These are phyloP conservation scores for Colletotrichum gigasporum DNA, from an alignment of 2,329 filamentous ascomycete genomes.

Conservation along the genomic window DNA sequence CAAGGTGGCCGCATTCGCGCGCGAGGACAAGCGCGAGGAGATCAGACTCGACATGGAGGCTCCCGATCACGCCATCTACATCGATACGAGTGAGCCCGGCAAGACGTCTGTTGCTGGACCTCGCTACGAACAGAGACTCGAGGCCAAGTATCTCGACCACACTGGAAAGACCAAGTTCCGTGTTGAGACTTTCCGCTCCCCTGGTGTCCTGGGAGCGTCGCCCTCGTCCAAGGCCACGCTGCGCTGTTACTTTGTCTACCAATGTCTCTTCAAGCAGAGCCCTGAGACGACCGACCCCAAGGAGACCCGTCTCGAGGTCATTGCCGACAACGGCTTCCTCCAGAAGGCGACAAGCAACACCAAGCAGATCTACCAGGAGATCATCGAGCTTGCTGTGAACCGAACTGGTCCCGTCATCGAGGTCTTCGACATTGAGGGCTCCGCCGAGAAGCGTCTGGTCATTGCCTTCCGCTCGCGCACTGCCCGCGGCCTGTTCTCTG, in stretches of 20 bases:
- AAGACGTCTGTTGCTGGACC: conserved; percentile 80
- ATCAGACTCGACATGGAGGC: conserved; percentile 97
- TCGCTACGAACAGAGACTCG: conserved; percentile 92
- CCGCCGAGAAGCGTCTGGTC: conserved; percentile 91
- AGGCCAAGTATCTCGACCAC: conserved; percentile 93
- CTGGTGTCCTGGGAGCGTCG: conserved; percentile 76
- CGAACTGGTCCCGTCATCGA: conserved; percentile 96
- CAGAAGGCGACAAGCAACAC: conserved; percentile 97
- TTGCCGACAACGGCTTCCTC: conserved; percentile 93
- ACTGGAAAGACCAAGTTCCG: conserved; percentile 81
- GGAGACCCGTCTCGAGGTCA: conserved; percentile 89
- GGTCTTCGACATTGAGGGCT: conserved; percentile 93
- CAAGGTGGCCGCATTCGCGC: conserved; percentile 92
- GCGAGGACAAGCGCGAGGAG: conserved; percentile 93
- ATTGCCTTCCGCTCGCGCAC: conserved; percentile 95
- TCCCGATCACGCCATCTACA: conserved; percentile 94
- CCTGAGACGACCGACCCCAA: conserved; percentile 75
- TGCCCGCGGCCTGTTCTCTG: conserved; percentile 92
- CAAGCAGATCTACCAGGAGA: conserved; percentile 93
- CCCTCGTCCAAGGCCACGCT: conserved; percentile 81
- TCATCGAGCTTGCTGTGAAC: conserved; percentile 85
- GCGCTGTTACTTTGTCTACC: conserved; percentile 98
- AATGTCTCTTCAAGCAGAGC: conserved; percentile 85
- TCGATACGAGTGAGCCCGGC: conserved; percentile 94
- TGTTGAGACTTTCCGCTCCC: conserved; percentile 96